Percentiles rank a stretch among this genome's conserved stretches.
Evolutionary conservation across 805 yeast genomes (phyloP).

Genomic region (Zygosaccharomyces kombuchaensis): DNA sequence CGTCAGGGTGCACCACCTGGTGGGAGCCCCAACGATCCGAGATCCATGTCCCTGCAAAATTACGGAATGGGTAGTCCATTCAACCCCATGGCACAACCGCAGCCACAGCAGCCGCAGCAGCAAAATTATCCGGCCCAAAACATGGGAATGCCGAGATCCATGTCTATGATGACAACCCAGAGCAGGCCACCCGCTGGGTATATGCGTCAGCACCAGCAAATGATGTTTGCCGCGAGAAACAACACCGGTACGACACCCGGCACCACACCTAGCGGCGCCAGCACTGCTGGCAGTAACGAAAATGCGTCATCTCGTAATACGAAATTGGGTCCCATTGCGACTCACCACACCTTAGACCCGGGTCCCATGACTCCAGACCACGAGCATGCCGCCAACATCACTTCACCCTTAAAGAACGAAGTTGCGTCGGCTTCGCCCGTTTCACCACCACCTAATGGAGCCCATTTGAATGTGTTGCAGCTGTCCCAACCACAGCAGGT

Average conservation of each 20-base stretch:
- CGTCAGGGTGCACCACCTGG: slow-evolving; percentile 7
- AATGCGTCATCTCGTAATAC: neutral
- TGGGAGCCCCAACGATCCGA: slow-evolving; percentile 30
- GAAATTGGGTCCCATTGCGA: neutral
- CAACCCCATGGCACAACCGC: slow-evolving; percentile 1
- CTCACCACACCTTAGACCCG: slow-evolving; percentile 3
- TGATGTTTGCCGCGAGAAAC: slow-evolving; percentile 3
- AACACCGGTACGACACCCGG: neutral
- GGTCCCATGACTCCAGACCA: slow-evolving; percentile 5
- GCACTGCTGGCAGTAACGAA: neutral
- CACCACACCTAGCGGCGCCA: no score
- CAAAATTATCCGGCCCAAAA: slow-evolving; percentile 7
- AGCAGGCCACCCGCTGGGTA: slow-evolving; percentile 16
- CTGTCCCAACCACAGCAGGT: slow-evolving; percentile 28
- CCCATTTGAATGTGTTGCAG: slow-evolving; percentile 24
- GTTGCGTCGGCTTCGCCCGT: slow-evolving; percentile 1
- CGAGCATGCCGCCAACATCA: slow-evolving; percentile 1
- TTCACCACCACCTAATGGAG: slow-evolving; percentile 8
- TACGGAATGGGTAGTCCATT: slow-evolving; percentile 13
- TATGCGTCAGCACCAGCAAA: slow-evolving; percentile 8
- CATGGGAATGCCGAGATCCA: slow-evolving; percentile 28
- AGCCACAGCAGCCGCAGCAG: slow-evolving; percentile 1
- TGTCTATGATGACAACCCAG: slow-evolving; percentile 26
- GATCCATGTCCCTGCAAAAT: slow-evolving; percentile 44
- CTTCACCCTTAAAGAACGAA: slow-evolving; percentile 15